A percentile compares a stretch with the other conserved stretches of the same genome.
phyloP scores from a whole-genome alignment of 331 rosid species.

The Quercus phellos region DNA sequence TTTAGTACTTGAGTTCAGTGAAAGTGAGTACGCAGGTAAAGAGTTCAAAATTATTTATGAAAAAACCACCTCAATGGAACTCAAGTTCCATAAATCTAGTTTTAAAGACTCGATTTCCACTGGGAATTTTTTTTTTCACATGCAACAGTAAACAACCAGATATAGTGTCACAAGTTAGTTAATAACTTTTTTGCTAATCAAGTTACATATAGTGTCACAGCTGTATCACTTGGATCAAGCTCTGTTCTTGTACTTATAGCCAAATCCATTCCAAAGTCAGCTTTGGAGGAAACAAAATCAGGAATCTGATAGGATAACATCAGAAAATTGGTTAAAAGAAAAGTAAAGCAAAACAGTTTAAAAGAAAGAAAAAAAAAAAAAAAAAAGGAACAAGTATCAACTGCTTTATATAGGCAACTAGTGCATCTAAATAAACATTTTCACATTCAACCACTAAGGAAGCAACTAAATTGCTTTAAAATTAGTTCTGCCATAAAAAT shows the following conservation, averaged over 20 bases:
- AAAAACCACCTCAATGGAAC: too few relatives aligned
- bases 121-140: too few relatives aligned
- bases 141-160: too few relatives aligned
- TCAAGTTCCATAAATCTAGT: too few relatives aligned
- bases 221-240: slow-evolving; percentile 73
- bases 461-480: neutral
- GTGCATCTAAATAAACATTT: slow-evolving; percentile 2
- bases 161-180: too few relatives aligned
- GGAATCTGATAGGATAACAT: slow-evolving; percentile 41
- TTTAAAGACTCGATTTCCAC: too few relatives aligned
- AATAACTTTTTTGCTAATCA: neutral
- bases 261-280: slow-evolving; percentile 92
- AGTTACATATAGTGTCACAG: neutral
- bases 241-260: slow-evolving; percentile 88
- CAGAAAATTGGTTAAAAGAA: neutral
- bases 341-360: neutral
- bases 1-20: too few relatives aligned
- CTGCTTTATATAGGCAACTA: neutral
- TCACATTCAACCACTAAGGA: slow-evolving; percentile 9
- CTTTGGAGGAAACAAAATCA: slow-evolving; percentile 73
- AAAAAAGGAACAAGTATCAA: neutral
- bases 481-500: neutral
- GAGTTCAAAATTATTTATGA: too few relatives aligned
- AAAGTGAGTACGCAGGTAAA: too few relatives aligned
- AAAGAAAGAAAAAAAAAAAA: too few relatives aligned